Conservation (phyloP, 345 rosid species). For the Citrus australasica region DNA sequence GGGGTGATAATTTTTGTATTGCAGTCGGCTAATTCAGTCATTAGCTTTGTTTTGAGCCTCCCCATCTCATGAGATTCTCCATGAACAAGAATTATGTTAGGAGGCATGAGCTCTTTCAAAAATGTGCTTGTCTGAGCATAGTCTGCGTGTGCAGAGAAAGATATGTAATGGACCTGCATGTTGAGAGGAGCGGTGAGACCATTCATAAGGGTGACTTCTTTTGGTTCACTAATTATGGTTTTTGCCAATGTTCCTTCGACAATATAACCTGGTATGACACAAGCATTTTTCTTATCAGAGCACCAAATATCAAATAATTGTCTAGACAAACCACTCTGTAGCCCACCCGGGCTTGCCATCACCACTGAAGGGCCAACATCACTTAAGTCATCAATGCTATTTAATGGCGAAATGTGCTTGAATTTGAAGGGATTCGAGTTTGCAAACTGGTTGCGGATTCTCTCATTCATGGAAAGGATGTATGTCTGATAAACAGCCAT, state of each 20-base stretch:
- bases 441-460: slow-evolving; percentile 88
- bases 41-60: slow-evolving; percentile 85
- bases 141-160: slow-evolving; percentile 96
- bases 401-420: slow-evolving; percentile 77
- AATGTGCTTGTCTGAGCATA: slow-evolving; percentile 96
- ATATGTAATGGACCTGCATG: slow-evolving; percentile 92
- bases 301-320: slow-evolving; percentile 96
- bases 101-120: slow-evolving; percentile 89
- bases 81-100: slow-evolving; percentile 90
- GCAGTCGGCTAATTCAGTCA: slow-evolving; percentile 68
- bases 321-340: slow-evolving; percentile 89
- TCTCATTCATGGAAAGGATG: slow-evolving; percentile 92
- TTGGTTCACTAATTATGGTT: slow-evolving; percentile 80
- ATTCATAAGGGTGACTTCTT: slow-evolving; percentile 92
- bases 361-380: slow-evolving; percentile 93
- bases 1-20: slow-evolving; percentile 82
- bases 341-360: slow-evolving; percentile 93
- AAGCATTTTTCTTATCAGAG: slow-evolving; percentile 81
- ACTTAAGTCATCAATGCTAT: slow-evolving; percentile 79
- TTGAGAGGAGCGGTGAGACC: slow-evolving; percentile 83
- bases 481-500: slow-evolving; percentile 97
- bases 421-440: slow-evolving; percentile 88
- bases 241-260: slow-evolving; percentile 86
- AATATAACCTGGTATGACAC: slow-evolving; percentile 80
- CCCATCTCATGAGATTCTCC: slow-evolving; percentile 96